Evolutionary conservation across 257 asterid species (phyloP).

Genomic region (Cordia subcordata): DNA sequence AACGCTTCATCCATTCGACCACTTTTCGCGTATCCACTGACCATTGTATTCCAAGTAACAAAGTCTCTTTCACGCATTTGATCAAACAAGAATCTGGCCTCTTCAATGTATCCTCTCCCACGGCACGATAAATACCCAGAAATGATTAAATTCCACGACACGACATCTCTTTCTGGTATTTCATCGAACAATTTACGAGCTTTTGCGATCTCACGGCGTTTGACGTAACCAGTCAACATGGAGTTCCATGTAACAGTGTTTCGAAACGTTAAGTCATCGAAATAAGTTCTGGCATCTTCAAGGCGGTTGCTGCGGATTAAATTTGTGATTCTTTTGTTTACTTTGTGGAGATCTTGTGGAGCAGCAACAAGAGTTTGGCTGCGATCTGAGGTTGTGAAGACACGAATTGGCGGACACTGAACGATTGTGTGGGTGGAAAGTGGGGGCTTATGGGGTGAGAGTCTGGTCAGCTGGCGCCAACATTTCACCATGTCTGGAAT

Average conservation of each 20-base stretch:
- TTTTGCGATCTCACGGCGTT: slow-evolving; percentile 40
- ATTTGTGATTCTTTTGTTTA: slow-evolving; percentile 44
- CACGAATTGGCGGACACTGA: neutral
- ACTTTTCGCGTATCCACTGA: slow-evolving; percentile 69
- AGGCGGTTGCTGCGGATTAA: slow-evolving; percentile 46
- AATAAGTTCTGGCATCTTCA: slow-evolving; percentile 55
- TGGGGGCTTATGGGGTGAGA: neutral
- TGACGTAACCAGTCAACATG: slow-evolving; percentile 62
- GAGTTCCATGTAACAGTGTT: slow-evolving; percentile 82
- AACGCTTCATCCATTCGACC: slow-evolving; percentile 60
- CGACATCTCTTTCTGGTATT: slow-evolving; percentile 59
- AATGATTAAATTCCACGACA: slow-evolving; percentile 71
- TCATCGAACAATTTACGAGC: slow-evolving; percentile 67
- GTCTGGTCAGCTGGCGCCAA: too few species aligned
- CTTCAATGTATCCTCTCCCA: slow-evolving; percentile 36
- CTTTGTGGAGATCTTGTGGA: slow-evolving; percentile 24
- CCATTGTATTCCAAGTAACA: slow-evolving; percentile 85
- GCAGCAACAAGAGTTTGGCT: neutral
- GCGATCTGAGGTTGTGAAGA: neutral
- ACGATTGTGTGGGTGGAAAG: neutral
- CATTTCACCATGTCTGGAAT: too few species aligned
- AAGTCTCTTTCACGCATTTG: slow-evolving; percentile 55
- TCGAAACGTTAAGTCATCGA: slow-evolving; percentile 36
- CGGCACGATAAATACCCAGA: slow-evolving; percentile 56
- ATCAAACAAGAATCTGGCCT: slow-evolving; percentile 54